Base-by-base conservation (phyloP, 2,329 filamentous ascomycete genomes). In the Tympanopsis confertula region DNA sequence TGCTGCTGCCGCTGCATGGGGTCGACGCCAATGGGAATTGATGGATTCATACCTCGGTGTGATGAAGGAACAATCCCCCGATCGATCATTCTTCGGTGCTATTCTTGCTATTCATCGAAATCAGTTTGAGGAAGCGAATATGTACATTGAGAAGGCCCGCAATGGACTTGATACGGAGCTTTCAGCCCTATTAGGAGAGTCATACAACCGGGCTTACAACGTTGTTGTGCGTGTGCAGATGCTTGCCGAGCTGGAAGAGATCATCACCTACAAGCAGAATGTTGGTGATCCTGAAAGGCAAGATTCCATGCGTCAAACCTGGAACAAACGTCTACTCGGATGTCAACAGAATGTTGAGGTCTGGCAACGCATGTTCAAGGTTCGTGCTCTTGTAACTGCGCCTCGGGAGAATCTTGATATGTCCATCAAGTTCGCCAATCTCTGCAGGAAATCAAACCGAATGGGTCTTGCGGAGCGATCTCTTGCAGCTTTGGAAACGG, bases 361-460 rank as follows among this genome's bases (percentile, higher is more conserved):
- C 3, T 99, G 91, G 91, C 88, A 95, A 55, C 78, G 91, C 42
- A 96, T 96, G 86, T 77, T 99, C 39, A 91, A 94, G 54, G 79
- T 98, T 20, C 79, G 91, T 42, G 85, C 87, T 15, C 69, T 99
- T 37, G 91, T 99, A 41, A 89, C 96, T 43, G 81, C 81, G 1
- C 89, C 93, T 0, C 77, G 77, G 22, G 88, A 99, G 56, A 95
- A 95, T 51, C 86, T 94, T 68, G 85, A 94, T 51, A 98, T 98
- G 87, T 95, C 88, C 79, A 96, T 98, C 66, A 99, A 98, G 56
- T 98, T 95, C 56, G 86, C 91, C 50, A 98, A 96, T 50, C 75
- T 98, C 4, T 99, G 93, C 59, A 84, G 93, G 50, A 99, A 98
- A 59, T 94, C 89, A 33, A 84, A 86, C 41, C 82, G 91, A 20